Conservation (phyloP, 768 basidiomycete species). For the Lactifluus echinatus region DNA sequence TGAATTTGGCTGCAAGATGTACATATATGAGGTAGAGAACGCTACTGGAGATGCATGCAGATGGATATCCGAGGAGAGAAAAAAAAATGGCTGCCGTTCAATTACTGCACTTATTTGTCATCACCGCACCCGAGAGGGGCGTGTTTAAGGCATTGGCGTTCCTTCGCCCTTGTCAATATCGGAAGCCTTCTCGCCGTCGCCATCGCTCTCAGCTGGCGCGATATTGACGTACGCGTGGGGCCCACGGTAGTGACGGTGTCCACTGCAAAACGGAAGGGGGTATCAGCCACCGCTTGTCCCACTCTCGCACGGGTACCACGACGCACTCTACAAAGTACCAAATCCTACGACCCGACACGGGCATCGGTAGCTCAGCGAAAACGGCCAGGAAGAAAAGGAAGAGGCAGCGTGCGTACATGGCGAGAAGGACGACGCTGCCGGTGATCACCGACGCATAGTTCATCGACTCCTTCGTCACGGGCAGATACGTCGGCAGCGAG, state of each 20-base stretch:
- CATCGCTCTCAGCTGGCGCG: not conserved
- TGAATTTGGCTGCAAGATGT: no score
- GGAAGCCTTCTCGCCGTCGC: not conserved
- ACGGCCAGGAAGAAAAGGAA: not conserved
- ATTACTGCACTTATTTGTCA: no score
- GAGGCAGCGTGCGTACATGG: conserved; percentile 21
- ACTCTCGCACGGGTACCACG: not conserved
- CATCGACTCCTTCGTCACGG: conserved; percentile 67
- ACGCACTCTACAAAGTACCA: conserved; percentile 24
- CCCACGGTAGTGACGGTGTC: conserved; percentile 19
- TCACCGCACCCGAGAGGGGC: no score
- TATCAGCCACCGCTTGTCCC: not conserved
- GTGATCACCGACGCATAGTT: conserved; percentile 65
- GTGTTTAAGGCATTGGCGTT: not conserved
- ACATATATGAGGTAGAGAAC: no score
- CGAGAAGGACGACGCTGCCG: conserved; percentile 28
- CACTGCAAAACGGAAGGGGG: not conserved
- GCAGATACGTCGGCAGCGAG: conserved; percentile 58
- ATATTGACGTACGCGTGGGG: conserved; percentile 2
- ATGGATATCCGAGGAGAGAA: no score
- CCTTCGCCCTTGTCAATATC: not conserved
- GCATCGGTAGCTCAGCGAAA: not conserved
- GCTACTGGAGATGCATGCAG: no score
- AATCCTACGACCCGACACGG: conserved; percentile 6
- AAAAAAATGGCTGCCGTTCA: no score